A percentile compares a stretch with the other conserved stretches of the same genome.
Evolutionary conservation across 2,329 filamentous ascomycete genomes (phyloP).

Genomic region (Aspergillus ochraceoroseus): DNA sequence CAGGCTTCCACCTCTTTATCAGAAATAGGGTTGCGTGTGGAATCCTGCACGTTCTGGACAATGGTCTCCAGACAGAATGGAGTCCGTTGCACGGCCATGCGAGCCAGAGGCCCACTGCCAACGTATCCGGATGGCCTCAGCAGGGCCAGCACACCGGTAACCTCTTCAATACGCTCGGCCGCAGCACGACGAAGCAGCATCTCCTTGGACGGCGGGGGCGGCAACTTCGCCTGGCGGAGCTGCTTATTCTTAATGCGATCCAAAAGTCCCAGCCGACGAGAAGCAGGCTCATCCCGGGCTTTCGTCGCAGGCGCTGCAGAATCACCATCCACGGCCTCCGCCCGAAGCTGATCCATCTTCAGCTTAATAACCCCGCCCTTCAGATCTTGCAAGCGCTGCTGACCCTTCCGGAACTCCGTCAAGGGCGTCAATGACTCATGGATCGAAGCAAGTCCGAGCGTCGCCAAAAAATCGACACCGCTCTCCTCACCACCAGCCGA

Average conservation of each 20-base stretch:
- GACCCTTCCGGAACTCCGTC: constrained; percentile 37
- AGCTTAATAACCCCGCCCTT: constrained; percentile 37
- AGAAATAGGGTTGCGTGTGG: constrained; percentile 51
- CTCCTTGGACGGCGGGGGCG: constrained; percentile 46
- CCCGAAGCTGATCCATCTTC: constrained; percentile 33
- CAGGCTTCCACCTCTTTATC: constrained; percentile 47
- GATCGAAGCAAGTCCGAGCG: constrained; percentile 33
- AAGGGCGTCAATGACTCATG: constrained; percentile 37
- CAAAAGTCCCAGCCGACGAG: constrained; percentile 59
- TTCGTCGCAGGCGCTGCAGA: constrained; percentile 19
- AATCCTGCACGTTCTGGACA: constrained; percentile 63
- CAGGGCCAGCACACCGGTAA: constrained; percentile 63
- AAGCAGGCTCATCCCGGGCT: constrained; percentile 28
- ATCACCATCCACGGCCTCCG: constrained; percentile 18
- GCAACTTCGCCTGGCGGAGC: constrained; percentile 45
- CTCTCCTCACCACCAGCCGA: constrained; percentile 30
- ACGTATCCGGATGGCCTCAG: constrained; percentile 44
- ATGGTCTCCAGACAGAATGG: constrained; percentile 63
- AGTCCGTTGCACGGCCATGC: constrained; percentile 47
- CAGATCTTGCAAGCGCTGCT: constrained; percentile 40
- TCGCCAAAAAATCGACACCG: constrained; percentile 32
- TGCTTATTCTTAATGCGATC: constrained; percentile 73
- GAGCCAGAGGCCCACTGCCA: constrained; percentile 29
- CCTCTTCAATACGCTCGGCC: constrained; percentile 62
- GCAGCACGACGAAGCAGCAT: constrained; percentile 60